These are phyloP conservation scores for Leucosporidium yakuticum DNA, from an alignment of 768 basidiomycete species.

Conservation along the genomic window DNA sequence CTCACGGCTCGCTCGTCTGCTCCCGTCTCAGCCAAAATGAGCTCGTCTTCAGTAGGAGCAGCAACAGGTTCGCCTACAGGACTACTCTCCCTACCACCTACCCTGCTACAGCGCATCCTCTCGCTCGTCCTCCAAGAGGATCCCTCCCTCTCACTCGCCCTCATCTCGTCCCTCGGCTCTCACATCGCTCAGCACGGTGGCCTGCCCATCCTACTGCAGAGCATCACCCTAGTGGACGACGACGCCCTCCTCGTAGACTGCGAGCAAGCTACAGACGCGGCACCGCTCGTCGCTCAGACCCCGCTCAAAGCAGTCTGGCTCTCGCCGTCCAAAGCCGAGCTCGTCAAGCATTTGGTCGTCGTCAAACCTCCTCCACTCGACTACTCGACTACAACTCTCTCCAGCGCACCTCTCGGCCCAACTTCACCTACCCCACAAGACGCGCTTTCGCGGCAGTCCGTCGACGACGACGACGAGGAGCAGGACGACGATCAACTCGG, in stretches of 20 bases:
- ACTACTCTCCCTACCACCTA: not conserved
- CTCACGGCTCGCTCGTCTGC: too few relatives aligned
- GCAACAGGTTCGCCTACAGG: too few relatives aligned
- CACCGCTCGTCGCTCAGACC: not conserved
- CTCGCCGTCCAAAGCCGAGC: too few relatives aligned
- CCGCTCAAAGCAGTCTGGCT: constrained; percentile 1
- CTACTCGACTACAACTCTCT: too few relatives aligned
- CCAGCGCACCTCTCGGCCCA: not conserved
- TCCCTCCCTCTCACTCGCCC: not conserved
- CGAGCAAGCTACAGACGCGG: not conserved
- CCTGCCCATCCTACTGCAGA: not conserved
- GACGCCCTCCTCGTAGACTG: constrained; percentile 11
- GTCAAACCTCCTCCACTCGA: too few relatives aligned
- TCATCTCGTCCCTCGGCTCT: not conserved
- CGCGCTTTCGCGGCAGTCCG: not conserved
- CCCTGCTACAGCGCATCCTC: constrained; percentile 20
- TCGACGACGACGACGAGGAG: not conserved
- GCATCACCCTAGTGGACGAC: constrained; percentile 17
- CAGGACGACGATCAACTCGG: not conserved
- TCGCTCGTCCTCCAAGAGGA: not conserved
- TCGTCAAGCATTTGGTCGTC: too few relatives aligned
- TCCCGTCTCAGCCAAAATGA: too few relatives aligned
- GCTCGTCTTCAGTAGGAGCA: too few relatives aligned
- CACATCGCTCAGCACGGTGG: not conserved
- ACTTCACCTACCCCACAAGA: constrained; percentile 1